Conservation (phyloP, 2,329 filamentous ascomycete genomes). For the Fusarium sp. region DNA sequence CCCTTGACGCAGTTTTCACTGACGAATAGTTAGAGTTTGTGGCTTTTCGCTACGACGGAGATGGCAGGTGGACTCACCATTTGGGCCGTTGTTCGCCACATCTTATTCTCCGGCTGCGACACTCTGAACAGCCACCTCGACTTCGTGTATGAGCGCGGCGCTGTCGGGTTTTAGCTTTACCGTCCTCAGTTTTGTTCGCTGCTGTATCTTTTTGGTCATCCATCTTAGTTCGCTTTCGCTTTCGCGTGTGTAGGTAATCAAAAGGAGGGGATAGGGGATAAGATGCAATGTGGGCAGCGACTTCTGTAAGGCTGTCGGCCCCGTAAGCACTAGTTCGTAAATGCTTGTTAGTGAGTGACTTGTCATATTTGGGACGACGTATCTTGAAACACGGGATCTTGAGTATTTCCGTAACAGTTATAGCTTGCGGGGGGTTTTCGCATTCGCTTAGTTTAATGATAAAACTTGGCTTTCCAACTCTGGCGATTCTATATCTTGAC, state of each 20-base stretch:
- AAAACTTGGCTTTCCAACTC: not conserved
- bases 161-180: conserved; percentile 8
- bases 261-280: not conserved
- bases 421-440: not conserved
- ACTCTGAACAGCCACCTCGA: conserved; percentile 14
- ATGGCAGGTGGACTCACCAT: conserved; percentile 7
- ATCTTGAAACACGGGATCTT: too few species aligned
- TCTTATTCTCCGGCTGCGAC: conserved; percentile 12
- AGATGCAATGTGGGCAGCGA: not conserved
- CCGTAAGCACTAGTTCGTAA: conserved; percentile 13
- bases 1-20: conserved; percentile 14
- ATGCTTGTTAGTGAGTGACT: not conserved
- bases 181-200: not conserved
- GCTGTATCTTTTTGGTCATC: not conserved
- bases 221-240: not conserved
- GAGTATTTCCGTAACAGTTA: not conserved
- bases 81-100: conserved; percentile 21
- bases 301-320: not conserved
- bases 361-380: too few species aligned
- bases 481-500: not conserved
- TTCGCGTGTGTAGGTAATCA: not conserved
- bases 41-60: not conserved
- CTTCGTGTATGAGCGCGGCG: conserved; percentile 22
- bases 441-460: not conserved
- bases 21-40: not conserved